Evolutionary conservation across 768 basidiomycete species (phyloP), one percentile per base, ranked within the genome.

Genomic region (Lactarius vividus): DNA sequence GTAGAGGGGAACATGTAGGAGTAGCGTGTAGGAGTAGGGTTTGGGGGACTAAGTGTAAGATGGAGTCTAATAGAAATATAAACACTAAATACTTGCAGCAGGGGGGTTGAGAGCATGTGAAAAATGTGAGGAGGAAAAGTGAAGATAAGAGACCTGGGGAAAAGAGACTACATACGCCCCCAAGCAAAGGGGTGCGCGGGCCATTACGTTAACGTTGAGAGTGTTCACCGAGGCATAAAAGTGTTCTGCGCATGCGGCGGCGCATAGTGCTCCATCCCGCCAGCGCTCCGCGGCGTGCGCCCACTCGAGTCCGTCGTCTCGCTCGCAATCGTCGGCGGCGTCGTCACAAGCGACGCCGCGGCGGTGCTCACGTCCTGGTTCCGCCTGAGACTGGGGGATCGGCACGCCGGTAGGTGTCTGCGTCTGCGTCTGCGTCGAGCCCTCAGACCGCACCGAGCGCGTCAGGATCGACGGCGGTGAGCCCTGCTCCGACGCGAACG

Each of bases 281-380:
- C 79, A 84, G 82, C 84, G 71, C 82, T 85, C 56, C 79, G 74
- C 20, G 80, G 77, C 42, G 79, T 81, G 28, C 75, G 75, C 39
- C 77, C 81, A 61, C 82, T 81, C 61, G 81, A 79, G 53, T 84
- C 86, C 20, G 86, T 86, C 37, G 72, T 82, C 28, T 84, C 83
- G 18, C 65, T 57, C 31, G 81, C 80, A 13, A 87, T 73, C 8
- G 87, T 88, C 56, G 83, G 81, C 49, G 89, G 81, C 20, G 84
- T 83, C 5, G 89, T 89, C 26, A 90, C 81, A 69, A 89, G 88
- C 63, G 88, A 90, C 65, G 81, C 81, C 3, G 84, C 81, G 15
- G 89, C 88, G 0, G 87, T 88, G 74, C 88, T 89, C 72, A 91
- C 81, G 73, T 87, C 87, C 0, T n/a, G 18, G 83, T 83, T 55